Conservation (phyloP, 768 basidiomycete genomes). For the Daedalea quercina region DNA sequence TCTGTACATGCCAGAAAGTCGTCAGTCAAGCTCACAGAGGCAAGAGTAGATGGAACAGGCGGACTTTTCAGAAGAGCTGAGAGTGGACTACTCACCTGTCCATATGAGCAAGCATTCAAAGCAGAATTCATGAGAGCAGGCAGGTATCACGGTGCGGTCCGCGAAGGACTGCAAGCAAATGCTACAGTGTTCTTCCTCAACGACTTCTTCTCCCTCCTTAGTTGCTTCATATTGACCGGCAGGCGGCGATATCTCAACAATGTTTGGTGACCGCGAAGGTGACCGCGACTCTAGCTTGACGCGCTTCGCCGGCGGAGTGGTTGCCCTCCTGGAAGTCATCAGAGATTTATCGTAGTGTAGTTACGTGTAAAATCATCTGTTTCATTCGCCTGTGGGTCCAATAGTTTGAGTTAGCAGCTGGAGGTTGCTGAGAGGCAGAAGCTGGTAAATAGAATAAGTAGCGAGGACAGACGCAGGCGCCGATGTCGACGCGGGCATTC, state of each 20-base stretch:
- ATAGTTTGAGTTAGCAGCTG: too few relatives aligned
- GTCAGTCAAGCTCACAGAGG: neutral
- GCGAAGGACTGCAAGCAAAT: slow-evolving; percentile 78
- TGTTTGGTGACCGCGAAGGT: neutral
- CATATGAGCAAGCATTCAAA: slow-evolving; percentile 86
- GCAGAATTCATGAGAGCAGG: slow-evolving; percentile 90
- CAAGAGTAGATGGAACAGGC: too few relatives aligned
- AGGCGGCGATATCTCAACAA: neutral
- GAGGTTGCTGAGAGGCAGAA: too few relatives aligned
- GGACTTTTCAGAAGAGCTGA: neutral
- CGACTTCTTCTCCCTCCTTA: slow-evolving; percentile 23
- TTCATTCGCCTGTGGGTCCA: too few relatives aligned
- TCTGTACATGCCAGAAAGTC: slow-evolving; percentile 29
- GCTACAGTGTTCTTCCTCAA: slow-evolving; percentile 61
- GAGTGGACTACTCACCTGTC: slow-evolving; percentile 57
- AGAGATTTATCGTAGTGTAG: neutral
- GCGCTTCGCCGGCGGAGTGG: slow-evolving; percentile 12
- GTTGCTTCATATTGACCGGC: neutral
- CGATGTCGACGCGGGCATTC: neutral
- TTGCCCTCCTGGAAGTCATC: neutral
- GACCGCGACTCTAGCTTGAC: slow-evolving; percentile 11
- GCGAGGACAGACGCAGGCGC: too few relatives aligned
- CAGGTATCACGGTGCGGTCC: slow-evolving; percentile 77
- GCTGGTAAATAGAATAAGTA: too few relatives aligned
- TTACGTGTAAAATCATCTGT: neutral